A percentile compares a stretch with the other conserved stretches of the same genome.
Evolutionary conservation across 208 protist species (phyloP).

Genomic region (Trypanosoma melophagium): DNA sequence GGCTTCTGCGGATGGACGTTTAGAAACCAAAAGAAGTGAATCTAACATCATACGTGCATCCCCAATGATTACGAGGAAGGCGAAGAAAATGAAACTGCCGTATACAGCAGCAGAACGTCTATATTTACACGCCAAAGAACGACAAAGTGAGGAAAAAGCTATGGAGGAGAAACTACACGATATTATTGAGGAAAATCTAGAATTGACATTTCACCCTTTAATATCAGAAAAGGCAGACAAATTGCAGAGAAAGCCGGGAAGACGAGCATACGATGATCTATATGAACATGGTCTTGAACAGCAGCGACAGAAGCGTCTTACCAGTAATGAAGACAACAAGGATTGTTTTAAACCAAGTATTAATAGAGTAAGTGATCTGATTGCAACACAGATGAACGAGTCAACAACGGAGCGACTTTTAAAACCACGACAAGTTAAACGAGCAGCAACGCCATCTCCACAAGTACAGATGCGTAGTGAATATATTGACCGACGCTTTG

Average conservation of each 20-base stretch:
- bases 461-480: slow-evolving; percentile 7
- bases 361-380: slow-evolving; percentile 44
- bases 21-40: slow-evolving; percentile 10
- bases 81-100: slow-evolving; percentile 25
- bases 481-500: slow-evolving; percentile 16
- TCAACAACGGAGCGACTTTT: slow-evolving; percentile 41
- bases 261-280: slow-evolving; percentile 37
- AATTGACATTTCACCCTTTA: slow-evolving; percentile 21
- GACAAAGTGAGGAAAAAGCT: slow-evolving; percentile 17
- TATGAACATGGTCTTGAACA: slow-evolving; percentile 30
- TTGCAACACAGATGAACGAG: slow-evolving; percentile 39
- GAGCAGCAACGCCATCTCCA: background rate
- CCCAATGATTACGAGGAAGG: slow-evolving; percentile 26
- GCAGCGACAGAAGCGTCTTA: slow-evolving; percentile 11
- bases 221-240: slow-evolving; percentile 39
- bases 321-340: background rate
- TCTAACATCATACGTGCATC: background rate
- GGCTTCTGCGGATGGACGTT: background rate
- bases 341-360: slow-evolving; percentile 39
- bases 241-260: slow-evolving; percentile 26
- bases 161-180: slow-evolving; percentile 5
- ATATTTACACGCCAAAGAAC: slow-evolving; percentile 35
- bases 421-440: slow-evolving; percentile 15
- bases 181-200: slow-evolving; percentile 7
- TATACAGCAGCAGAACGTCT: slow-evolving; percentile 35